phyloP scores from a whole-genome alignment of 2,329 filamentous ascomycete genomes.

The Aspergillus alliaceus region DNA sequence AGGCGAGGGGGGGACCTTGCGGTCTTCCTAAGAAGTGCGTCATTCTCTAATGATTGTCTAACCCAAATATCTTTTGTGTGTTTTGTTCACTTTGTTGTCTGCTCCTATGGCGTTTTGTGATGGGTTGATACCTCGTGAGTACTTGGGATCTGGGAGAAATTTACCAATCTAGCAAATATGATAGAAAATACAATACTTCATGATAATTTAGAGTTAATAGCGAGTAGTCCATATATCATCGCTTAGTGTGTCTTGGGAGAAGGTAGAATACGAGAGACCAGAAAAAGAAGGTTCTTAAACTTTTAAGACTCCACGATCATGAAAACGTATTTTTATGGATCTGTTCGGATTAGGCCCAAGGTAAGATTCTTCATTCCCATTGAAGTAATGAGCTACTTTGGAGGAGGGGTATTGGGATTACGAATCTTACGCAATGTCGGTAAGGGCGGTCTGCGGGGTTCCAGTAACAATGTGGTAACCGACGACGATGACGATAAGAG shows the following conservation, averaged over 20 bases:
- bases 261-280: background rate
- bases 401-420: constrained; percentile 1
- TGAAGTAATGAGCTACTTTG: too few relatives aligned
- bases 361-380: too few relatives aligned
- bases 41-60: constrained; percentile 54
- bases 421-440: background rate
- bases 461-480: constrained; percentile 6
- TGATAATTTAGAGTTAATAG: background rate
- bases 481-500: constrained; percentile 26
- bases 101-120: constrained; percentile 4
- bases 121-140: constrained; percentile 1
- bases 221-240: background rate
- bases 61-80: constrained; percentile 2
- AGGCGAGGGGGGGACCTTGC: constrained; percentile 65
- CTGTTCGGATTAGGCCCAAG: too few relatives aligned
- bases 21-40: constrained; percentile 72
- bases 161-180: background rate
- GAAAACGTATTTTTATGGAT: too few relatives aligned
- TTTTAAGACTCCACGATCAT: too few relatives aligned
- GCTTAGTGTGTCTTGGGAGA: background rate
- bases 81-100: constrained; percentile 1
- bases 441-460: background rate
- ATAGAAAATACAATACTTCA: background rate
- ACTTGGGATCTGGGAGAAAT: background rate
- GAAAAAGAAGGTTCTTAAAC: too few relatives aligned